Evolutionary conservation across 352 stramenopile species (phyloP).

Genomic region (Hyaloperonospora arabidopsidis): DNA sequence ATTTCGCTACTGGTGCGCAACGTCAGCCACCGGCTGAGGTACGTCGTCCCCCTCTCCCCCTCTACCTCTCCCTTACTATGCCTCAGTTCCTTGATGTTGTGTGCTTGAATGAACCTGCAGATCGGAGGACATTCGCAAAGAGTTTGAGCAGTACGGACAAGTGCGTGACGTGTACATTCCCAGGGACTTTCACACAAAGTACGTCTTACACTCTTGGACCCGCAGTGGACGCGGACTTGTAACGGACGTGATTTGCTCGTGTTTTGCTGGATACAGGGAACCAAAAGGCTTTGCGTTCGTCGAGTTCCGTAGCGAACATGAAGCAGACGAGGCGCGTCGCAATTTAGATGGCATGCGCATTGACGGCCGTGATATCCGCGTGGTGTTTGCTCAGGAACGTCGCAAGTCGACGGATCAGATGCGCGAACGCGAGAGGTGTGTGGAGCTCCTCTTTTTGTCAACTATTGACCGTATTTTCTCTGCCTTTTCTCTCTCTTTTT

Average conservation of each 20-base stretch:
- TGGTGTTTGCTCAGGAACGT: constrained; percentile 94
- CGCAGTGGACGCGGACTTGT: constrained; percentile 3
- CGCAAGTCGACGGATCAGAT: constrained; percentile 94
- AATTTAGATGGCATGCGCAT: constrained; percentile 88
- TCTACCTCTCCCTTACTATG: neutral
- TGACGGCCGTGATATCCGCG: constrained; percentile 89
- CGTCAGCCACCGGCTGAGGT: constrained; percentile 84
- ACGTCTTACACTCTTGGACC: constrained; percentile 9
- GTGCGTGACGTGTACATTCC: constrained; percentile 95
- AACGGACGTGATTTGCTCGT: neutral
- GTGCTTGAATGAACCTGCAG: constrained; percentile 25
- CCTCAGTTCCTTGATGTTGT: constrained; percentile 3
- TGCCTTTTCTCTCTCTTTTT: neutral
- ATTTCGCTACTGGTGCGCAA: constrained; percentile 93
- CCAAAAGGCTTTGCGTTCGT: constrained; percentile 95
- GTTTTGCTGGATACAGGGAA: constrained; percentile 41
- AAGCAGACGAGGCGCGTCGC: constrained; percentile 85
- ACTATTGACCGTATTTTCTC: too few species aligned
- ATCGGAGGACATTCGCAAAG: constrained; percentile 85
- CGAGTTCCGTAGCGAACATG: constrained; percentile 89
- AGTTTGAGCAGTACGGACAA: constrained; percentile 91
- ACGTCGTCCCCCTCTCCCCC: constrained; percentile 10
- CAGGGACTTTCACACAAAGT: constrained; percentile 90
- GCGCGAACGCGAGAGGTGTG: constrained; percentile 80
- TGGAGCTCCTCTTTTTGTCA: neutral